phyloP scores from a whole-genome alignment of 257 asterid species.

The Ehretia macrophylla region DNA sequence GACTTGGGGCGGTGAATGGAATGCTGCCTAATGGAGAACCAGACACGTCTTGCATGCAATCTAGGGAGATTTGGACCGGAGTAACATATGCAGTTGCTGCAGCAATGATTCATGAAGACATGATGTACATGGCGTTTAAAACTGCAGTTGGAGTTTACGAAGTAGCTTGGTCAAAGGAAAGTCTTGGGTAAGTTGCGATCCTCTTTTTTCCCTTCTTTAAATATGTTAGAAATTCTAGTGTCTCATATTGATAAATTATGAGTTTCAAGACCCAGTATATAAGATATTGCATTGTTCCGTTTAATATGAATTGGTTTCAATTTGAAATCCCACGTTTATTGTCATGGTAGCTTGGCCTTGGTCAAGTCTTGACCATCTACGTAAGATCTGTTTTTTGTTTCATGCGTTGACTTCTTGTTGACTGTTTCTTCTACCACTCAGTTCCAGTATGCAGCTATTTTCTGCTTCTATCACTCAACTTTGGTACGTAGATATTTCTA shows the following conservation, averaged over 20 bases:
- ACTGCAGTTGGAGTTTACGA: constrained; percentile 80
- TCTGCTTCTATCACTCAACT: too few relatives aligned
- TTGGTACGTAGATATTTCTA: too few relatives aligned
- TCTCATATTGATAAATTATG: background rate
- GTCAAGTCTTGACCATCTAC: background rate
- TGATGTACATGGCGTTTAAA: constrained; percentile 74
- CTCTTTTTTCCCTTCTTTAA: background rate
- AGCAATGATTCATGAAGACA: constrained; percentile 79
- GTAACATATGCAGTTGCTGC: constrained; percentile 93
- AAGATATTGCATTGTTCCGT: too few relatives aligned
- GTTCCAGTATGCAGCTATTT: too few relatives aligned
- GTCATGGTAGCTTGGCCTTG: too few relatives aligned
- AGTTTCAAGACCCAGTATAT: too few relatives aligned
- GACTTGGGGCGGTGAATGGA: constrained; percentile 83
- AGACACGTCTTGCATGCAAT: constrained; percentile 70
- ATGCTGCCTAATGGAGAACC: constrained; percentile 89
- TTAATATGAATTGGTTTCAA: too few relatives aligned
- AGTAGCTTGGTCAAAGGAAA: constrained; percentile 78
- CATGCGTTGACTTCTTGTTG: background rate
- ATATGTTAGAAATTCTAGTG: background rate
- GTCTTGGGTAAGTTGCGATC: constrained; percentile 63
- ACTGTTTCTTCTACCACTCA: too few relatives aligned
- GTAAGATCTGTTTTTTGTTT: background rate
- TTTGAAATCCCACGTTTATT: too few relatives aligned
- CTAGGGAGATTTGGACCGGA: constrained; percentile 96